Evolutionary conservation across 176 grass and related monocot genomes (phyloP).

Genomic region (Carex parvula): DNA sequence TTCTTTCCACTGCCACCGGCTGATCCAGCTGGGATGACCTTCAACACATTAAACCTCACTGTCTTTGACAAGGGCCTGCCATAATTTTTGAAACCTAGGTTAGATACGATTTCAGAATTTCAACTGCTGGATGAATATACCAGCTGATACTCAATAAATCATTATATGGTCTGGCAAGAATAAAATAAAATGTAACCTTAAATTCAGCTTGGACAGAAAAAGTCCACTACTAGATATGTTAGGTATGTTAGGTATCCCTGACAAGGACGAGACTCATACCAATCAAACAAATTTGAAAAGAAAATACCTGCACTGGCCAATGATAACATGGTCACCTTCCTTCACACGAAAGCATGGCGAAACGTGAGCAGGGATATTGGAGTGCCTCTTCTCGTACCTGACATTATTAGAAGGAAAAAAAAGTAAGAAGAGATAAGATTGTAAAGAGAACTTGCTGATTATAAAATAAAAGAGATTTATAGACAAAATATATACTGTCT

Average conservation of each 20-base stretch:
- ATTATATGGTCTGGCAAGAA: not conserved
- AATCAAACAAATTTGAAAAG: not conserved
- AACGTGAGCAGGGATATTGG: conserved; percentile 75
- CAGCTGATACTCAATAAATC: not conserved
- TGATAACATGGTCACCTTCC: conserved; percentile 88
- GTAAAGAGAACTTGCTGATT: not conserved
- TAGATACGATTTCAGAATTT: not conserved
- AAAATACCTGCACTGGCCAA: conserved; percentile 77
- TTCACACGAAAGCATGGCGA: conserved; percentile 82
- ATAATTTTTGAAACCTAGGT: not conserved
- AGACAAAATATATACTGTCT: not conserved
- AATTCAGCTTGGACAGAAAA: not conserved
- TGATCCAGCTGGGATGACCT: conserved; percentile 79
- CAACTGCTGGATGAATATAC: not conserved
- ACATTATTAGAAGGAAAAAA: not conserved
- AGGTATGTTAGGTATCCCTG: conserved; percentile 22
- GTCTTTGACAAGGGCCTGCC: conserved; percentile 84
- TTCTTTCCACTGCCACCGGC: conserved; percentile 58
- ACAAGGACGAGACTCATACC: conserved; percentile 8
- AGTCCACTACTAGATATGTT: not conserved
- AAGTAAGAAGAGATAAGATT: not conserved
- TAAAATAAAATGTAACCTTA: not conserved
- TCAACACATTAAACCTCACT: conserved; percentile 86
- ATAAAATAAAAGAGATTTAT: not conserved
- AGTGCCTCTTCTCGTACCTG: conserved; percentile 92